phyloP scores from a whole-genome alignment of 148 eudicot genomes.

The Cornus kousa region DNA sequence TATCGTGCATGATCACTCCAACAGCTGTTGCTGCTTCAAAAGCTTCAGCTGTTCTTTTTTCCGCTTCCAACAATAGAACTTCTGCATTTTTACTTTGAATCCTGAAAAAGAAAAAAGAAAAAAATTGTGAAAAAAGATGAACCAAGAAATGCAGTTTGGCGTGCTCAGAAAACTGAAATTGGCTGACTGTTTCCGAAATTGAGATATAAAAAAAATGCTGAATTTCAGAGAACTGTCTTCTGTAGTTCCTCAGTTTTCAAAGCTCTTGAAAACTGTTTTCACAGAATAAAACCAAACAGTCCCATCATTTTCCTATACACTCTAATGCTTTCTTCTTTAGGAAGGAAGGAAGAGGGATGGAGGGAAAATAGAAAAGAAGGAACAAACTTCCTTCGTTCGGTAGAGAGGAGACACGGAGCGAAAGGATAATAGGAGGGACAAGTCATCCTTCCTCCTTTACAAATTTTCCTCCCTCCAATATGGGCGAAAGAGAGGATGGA shows the following conservation, averaged over 20 bases:
- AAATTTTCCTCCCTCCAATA: no score
- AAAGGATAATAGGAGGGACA: no score
- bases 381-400: no score
- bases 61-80: constrained; percentile 54
- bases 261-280: not conserved
- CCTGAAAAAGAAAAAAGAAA: constrained; percentile 32
- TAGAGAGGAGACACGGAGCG: no score
- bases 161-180: not conserved
- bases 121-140: not conserved
- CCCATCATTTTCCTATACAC: not conserved
- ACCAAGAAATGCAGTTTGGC: not conserved
- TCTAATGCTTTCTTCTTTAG: not conserved
- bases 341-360: no score
- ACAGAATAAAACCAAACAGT: not conserved
- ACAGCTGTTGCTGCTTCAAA: constrained; percentile 72
- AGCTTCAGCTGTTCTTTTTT: constrained; percentile 66
- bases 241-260: no score
- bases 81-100: constrained; percentile 81
- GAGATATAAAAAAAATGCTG: not conserved
- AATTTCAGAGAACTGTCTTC: no score
- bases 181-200: not conserved
- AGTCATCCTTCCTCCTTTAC: no score
- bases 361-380: no score
- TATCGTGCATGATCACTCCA: constrained; percentile 82
- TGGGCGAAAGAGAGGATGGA: no score